A percentile compares a stretch with the other conserved stretches of the same genome.
Evolutionary conservation across 768 basidiomycete species (phyloP).

Genomic region (Neoboletus magnificus): DNA sequence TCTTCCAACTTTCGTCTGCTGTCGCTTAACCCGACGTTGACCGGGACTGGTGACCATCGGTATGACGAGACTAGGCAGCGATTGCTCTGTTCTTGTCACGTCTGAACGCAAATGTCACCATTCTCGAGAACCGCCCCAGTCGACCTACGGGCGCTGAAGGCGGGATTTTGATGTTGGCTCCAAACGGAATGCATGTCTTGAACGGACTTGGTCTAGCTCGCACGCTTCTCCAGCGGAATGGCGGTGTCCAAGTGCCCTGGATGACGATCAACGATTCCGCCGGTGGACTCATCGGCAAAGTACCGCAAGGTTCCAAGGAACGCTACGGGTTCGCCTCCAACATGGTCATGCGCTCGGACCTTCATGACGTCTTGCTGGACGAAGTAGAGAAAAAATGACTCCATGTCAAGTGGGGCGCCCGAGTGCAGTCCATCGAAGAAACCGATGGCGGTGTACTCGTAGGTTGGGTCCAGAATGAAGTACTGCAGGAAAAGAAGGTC

Average conservation of each 20-base stretch:
- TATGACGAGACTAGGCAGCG: conserved; percentile 10
- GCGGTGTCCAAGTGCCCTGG: conserved; percentile 17
- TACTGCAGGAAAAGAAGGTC: conserved; percentile 21
- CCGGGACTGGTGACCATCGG: no score
- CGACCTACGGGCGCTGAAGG: conserved; percentile 21
- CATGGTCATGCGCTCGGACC: conserved; percentile 28
- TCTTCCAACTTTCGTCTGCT: neutral
- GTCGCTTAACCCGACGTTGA: neutral
- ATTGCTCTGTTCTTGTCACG: conserved; percentile 27
- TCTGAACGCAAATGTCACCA: conserved; percentile 11
- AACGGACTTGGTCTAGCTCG: conserved; percentile 24
- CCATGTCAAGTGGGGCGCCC: conserved; percentile 23
- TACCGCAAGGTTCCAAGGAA: conserved; percentile 26
- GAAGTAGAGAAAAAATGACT: conserved; percentile 21
- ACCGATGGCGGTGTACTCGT: conserved; percentile 24
- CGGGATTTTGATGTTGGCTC: conserved; percentile 27
- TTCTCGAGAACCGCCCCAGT: conserved; percentile 23
- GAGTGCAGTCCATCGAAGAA: conserved; percentile 24
- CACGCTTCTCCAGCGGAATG: conserved; percentile 22
- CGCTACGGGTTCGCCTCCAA: conserved; percentile 28
- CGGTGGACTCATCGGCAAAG: conserved; percentile 20
- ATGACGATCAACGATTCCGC: conserved; percentile 22
- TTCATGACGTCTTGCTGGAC: conserved; percentile 32
- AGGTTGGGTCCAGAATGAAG: conserved; percentile 22
- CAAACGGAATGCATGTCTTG: conserved; percentile 30